phyloP scores from a whole-genome alignment of 768 basidiomycete genomes.

The Boletus edulis region DNA sequence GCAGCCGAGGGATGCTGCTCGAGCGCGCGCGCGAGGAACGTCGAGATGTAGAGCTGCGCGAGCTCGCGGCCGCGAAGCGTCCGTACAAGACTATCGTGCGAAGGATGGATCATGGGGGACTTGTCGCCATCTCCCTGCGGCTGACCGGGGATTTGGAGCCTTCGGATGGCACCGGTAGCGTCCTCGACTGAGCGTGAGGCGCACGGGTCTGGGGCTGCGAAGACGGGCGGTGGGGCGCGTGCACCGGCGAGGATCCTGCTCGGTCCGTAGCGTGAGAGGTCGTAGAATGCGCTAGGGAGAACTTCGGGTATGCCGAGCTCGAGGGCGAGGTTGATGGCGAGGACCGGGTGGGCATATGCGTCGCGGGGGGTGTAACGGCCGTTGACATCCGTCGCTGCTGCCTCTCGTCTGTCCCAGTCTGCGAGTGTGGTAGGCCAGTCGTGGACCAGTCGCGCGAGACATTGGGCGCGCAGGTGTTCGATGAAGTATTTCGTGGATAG shows the following conservation, averaged over 20 bases:
- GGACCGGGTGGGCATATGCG: constrained; percentile 61
- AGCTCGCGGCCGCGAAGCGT: constrained; percentile 64
- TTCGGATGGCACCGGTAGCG: background rate
- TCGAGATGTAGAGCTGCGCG: constrained; percentile 59
- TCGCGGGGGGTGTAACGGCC: constrained; percentile 62
- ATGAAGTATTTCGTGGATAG: constrained; percentile 77
- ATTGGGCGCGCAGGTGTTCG: constrained; percentile 59
- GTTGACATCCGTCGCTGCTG: constrained; percentile 43
- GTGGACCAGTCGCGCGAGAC: constrained; percentile 52
- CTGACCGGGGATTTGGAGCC: background rate
- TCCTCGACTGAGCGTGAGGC: background rate
- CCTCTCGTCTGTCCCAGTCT: constrained; percentile 70
- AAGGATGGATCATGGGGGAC: constrained; percentile 27
- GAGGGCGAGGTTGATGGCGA: constrained; percentile 66
- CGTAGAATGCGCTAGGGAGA: constrained; percentile 72
- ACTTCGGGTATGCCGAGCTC: constrained; percentile 57
- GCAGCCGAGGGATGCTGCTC: constrained; percentile 47
- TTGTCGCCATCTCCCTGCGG: background rate
- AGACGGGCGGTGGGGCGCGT: constrained; percentile 30
- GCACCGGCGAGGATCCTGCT: constrained; percentile 64
- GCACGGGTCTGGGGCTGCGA: constrained; percentile 25
- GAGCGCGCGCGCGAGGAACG: constrained; percentile 58
- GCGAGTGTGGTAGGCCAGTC: constrained; percentile 70
- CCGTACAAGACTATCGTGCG: constrained; percentile 38
- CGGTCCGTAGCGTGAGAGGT: constrained; percentile 69